Evolutionary conservation across 2,329 filamentous ascomycete species (phyloP).

Genomic region (Ophiosphaerella korrae): DNA sequence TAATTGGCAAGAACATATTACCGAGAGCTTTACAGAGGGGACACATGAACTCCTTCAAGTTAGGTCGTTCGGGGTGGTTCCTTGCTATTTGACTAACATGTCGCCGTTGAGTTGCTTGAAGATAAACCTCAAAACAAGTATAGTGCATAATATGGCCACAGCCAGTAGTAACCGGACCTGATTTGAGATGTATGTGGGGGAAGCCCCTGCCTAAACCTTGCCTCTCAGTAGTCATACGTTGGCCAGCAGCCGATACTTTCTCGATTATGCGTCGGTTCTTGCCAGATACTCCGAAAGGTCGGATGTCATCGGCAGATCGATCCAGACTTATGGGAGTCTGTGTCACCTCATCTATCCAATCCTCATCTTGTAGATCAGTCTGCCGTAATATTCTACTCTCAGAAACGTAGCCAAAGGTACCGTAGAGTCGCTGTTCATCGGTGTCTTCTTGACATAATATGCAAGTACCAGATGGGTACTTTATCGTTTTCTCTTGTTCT

Average conservation of each 20-base stretch:
- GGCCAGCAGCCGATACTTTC: constrained; percentile 75
- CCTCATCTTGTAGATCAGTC: constrained; percentile 79
- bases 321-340: constrained; percentile 82
- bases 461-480: constrained; percentile 90
- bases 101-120: constrained; percentile 78
- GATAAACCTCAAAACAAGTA: constrained; percentile 90
- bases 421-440: constrained; percentile 85
- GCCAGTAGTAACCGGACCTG: constrained; percentile 83
- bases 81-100: constrained; percentile 92
- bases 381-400: constrained; percentile 86
- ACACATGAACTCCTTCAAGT: constrained; percentile 88
- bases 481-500: constrained; percentile 77
- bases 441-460: constrained; percentile 97
- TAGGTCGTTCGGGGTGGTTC: constrained; percentile 84
- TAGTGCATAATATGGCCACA: constrained; percentile 99
- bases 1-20: constrained; percentile 90
- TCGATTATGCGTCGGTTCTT: constrained; percentile 80
- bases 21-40: constrained; percentile 95
- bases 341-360: constrained; percentile 82
- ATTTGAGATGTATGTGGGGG: constrained; percentile 66
- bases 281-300: constrained; percentile 88
- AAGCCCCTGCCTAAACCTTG: constrained; percentile 91
- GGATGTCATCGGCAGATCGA: constrained; percentile 77
- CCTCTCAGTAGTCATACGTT: constrained; percentile 72
- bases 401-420: constrained; percentile 87